phyloP scores from a whole-genome alignment of 768 basidiomycete genomes.

The Daedalea quercina region DNA sequence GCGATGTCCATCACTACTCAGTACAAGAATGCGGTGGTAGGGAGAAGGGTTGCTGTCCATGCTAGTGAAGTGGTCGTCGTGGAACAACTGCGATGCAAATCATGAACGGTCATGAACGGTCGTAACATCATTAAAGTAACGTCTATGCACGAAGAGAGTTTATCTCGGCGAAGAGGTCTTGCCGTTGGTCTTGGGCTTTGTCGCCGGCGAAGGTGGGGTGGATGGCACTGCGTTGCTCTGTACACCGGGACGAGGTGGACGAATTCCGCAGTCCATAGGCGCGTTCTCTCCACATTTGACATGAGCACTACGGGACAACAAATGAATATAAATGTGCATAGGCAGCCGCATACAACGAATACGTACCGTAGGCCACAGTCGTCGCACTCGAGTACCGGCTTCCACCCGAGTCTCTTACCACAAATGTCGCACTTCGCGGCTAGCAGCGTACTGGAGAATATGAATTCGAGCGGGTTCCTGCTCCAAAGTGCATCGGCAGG shows the following conservation, averaged over 20 bases:
- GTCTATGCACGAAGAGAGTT: slow-evolving; percentile 3
- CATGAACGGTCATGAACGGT: slow-evolving; percentile 5
- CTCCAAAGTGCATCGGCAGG: slow-evolving; percentile 49
- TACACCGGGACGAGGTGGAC: slow-evolving; percentile 22
- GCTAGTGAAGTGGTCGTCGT: neutral
- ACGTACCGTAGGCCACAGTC: slow-evolving; percentile 74
- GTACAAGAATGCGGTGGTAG: neutral
- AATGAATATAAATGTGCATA: neutral
- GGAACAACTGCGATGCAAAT: neutral
- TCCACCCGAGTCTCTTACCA: slow-evolving; percentile 77
- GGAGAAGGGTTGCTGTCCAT: neutral
- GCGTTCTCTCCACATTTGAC: slow-evolving; percentile 83
- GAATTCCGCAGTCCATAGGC: slow-evolving; percentile 72
- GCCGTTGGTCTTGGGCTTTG: slow-evolving; percentile 14
- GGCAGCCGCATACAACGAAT: neutral
- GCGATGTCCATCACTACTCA: neutral
- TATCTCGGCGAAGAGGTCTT: slow-evolving; percentile 11
- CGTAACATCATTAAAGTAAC: slow-evolving; percentile 1
- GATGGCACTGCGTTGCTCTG: slow-evolving; percentile 5
- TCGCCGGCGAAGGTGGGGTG: slow-evolving; percentile 9
- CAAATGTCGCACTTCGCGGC: slow-evolving; percentile 81
- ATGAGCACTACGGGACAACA: slow-evolving; percentile 49
- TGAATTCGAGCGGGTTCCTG: slow-evolving; percentile 55
- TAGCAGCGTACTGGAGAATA: slow-evolving; percentile 68
- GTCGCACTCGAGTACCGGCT: slow-evolving; percentile 80